Evolutionary conservation across 2,329 filamentous ascomycete genomes (phyloP), one percentile per base, ranked within the genome.

Genomic region (Phialemoniopsis sp.): DNA sequence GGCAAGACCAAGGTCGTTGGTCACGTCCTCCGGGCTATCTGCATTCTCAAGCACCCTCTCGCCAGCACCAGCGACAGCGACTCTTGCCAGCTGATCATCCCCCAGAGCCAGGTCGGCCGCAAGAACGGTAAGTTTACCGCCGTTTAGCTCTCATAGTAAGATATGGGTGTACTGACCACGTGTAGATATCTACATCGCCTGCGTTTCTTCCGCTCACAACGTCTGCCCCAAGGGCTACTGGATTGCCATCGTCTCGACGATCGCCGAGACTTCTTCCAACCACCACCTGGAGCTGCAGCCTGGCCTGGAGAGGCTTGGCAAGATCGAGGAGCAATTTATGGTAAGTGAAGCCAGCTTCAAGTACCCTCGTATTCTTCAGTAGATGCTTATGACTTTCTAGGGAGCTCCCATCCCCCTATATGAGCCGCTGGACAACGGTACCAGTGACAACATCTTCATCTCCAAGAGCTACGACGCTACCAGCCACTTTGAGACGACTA

Each of bases 181-280:
- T 34, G 8, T 48, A 93, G 89, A 97, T 59, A 90, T 98, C 58
- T 98, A 98, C 76, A 85, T 98, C 59, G 91, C 93, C 41, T 87
- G 93, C 62, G 89, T 98, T 43, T 96, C 90, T 2, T 89, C 88
- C 30, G 88, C 90, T 29, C 94, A 98, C 73, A 97, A 95, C 56
- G 94, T 98, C 54, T 97, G 91, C 72, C 93, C 94, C 56, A 95
- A 95, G 78, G 91, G 91, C 45, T 97, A 96, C 80, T 98, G 94
- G 75, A 89, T 98, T 54, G 93, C 93, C 55, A 98, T 97, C 45
- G 91, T 98, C 49, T 95, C 89, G 35, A 98, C 93, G 44, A 96
- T 98, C 58, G 89, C 93, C 48, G 94, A 98, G 74, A 84, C 82
- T 33, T 72, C 82, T 45, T 83, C 87, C 49, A 97, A 98, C 77